Conservation (phyloP, 345 rosid species). For the Nephelium lappaceum region DNA sequence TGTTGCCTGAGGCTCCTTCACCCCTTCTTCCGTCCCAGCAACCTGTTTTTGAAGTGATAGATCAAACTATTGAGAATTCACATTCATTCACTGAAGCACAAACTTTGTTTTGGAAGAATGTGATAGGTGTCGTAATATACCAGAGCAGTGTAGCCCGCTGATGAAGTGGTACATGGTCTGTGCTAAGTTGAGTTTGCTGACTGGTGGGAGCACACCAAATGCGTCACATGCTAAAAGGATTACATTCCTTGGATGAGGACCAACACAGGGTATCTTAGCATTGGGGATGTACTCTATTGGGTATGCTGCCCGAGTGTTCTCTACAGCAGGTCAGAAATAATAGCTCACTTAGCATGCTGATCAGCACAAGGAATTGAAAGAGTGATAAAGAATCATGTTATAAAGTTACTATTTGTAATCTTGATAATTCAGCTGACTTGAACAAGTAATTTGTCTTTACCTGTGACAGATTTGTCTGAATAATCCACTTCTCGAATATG, state of each 20-base stretch:
- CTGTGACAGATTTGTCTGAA: conserved; percentile 82
- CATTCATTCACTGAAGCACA: too few species aligned
- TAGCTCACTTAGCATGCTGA: neutral
- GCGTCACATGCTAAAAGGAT: conserved; percentile 94
- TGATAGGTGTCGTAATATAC: conserved; percentile 30
- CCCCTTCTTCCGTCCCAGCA: conserved; percentile 92
- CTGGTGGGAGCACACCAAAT: conserved; percentile 96
- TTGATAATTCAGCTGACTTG: too few species aligned
- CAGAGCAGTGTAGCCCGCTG: conserved; percentile 95
- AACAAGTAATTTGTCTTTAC: conserved; percentile 24
- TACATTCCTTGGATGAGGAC: conserved; percentile 88
- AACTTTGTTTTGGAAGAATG: neutral
- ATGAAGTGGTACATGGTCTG: conserved; percentile 98
- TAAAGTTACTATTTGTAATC: neutral
- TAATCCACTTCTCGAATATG: conserved; percentile 87
- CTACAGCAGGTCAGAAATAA: conserved; percentile 37
- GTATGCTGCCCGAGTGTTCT: conserved; percentile 93
- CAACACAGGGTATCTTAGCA: conserved; percentile 84
- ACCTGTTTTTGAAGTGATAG: conserved; percentile 42
- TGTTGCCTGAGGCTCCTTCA: conserved; percentile 86
- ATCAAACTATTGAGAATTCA: neutral
- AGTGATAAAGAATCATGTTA: neutral
- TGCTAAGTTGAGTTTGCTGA: conserved; percentile 88
- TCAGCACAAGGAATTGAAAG: neutral
- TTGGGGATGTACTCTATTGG: conserved; percentile 93